Evolutionary conservation across 805 yeast genomes (phyloP), one percentile per base, ranked within the genome.

Genomic region (Cyberlindnera amylophila): DNA sequence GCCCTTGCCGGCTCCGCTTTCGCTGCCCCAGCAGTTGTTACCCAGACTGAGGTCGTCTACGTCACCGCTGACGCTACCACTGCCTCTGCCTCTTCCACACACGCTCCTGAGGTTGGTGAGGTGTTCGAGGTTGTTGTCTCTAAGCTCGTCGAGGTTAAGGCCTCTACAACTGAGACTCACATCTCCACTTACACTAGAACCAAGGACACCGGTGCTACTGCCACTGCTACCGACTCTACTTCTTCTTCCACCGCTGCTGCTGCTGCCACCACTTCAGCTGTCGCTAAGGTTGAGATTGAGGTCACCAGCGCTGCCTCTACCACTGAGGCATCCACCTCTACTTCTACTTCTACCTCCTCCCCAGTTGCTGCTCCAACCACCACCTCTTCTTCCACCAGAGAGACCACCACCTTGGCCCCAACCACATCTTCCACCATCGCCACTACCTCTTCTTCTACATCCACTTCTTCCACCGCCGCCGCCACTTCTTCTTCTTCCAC

Each of bases 1-100:
- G 55, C 54, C 32, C 45, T 52, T n/a, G 51, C 55, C 34, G 53
- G 54, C 35, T 45, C 47, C 34, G 61, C 49, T 34, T 14, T 51
- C 19, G 61, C 58, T 31, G 61, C 57, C 30, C 59, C 61, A 36
- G 61, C 49, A 32, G 53, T 55, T 34, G 54, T 57, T 39, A 52
- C 57, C 33, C 33, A 51, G 40, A 55, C 60, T n/a, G 37, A 54
- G 34, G 52, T 50, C 21, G 61, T 57, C 32, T 47, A 44, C 23
- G 54, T 61, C 21, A 47, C 66, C 18, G 54, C 56, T 13, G 46
- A 49, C 8, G 34, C 55, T 26, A 38, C 41, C 12, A 30, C 58
- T 11, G 38, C 54, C 10, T 13, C 52, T 4, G 21, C 55, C 24
- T 30, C 57, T 7, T 45, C 57, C 15, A 31, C 54, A 14, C 30